Conservation (phyloP, 768 basidiomycete genomes). For the Sistotremastrum suecicum region DNA sequence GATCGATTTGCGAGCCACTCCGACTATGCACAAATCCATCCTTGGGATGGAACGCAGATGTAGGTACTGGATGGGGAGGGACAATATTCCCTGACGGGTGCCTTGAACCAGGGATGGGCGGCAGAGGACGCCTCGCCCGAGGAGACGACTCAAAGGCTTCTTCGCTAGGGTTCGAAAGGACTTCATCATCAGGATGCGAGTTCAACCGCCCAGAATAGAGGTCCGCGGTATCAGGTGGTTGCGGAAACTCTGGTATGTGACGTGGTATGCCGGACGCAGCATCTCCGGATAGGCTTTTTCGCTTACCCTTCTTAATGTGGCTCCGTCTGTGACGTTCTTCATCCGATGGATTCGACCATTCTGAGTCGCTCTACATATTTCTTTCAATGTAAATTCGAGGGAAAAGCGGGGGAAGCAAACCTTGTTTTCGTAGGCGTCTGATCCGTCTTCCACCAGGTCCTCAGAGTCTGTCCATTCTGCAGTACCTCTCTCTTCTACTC, state of each 20-base stretch:
- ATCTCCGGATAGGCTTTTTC: too few relatives aligned
- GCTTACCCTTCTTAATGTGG: constrained; percentile 43
- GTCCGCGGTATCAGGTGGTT: constrained; percentile 45
- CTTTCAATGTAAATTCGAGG: constrained; percentile 6
- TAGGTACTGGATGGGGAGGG: constrained; percentile 42
- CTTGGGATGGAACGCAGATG: constrained; percentile 6
- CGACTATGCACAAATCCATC: neutral
- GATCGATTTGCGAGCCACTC: constrained; percentile 5
- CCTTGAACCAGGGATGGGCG: constrained; percentile 52
- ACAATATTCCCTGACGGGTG: constrained; percentile 48
- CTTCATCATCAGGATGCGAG: constrained; percentile 34
- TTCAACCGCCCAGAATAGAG: constrained; percentile 7
- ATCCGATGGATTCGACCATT: constrained; percentile 86
- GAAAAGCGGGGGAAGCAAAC: neutral
- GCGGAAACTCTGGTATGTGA: constrained; percentile 67
- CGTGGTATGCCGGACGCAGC: constrained; percentile 44
- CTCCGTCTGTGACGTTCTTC: constrained; percentile 39
- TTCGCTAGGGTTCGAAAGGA: constrained; percentile 80
- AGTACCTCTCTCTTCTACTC: constrained; percentile 25
- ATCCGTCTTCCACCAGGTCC: constrained; percentile 38
- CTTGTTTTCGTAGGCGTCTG: constrained; percentile 54
- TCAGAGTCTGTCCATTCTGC: constrained; percentile 81
- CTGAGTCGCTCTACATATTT: constrained; percentile 54
- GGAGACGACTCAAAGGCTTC: constrained; percentile 30
- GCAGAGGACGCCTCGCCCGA: constrained; percentile 33